These are phyloP conservation scores for Catunica adiposa DNA, from an alignment of 2,329 filamentous ascomycete genomes.

Conservation along the genomic window DNA sequence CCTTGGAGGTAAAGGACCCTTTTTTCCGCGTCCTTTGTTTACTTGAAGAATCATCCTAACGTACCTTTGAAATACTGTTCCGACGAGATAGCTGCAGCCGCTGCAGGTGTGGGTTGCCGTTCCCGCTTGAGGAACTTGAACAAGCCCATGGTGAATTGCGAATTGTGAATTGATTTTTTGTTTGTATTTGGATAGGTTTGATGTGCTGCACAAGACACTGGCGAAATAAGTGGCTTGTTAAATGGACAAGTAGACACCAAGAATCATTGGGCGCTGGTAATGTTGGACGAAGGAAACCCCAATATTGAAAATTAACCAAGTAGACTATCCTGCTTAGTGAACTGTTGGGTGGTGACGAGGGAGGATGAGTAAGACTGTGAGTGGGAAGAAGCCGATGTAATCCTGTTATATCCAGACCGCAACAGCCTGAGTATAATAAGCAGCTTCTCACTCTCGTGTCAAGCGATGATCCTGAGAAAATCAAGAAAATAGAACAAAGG, in stretches of 20 bases:
- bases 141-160: constrained; percentile 10
- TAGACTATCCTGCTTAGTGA: too few species aligned
- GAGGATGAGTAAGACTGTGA: too few species aligned
- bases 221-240: not conserved
- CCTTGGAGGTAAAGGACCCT: not conserved
- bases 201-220: not conserved
- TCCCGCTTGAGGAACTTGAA: constrained; percentile 14
- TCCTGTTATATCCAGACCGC: not conserved
- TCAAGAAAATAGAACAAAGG: not conserved
- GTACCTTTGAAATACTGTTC: constrained; percentile 14
- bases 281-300: too few species aligned
- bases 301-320: not conserved
- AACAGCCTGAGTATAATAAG: not conserved
- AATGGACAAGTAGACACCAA: not conserved
- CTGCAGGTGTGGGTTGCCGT: constrained; percentile 8
- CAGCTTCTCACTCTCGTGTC: not conserved
- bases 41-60: not conserved
- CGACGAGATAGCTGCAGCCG: constrained; percentile 13
- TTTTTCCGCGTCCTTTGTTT: not conserved
- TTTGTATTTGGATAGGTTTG: too few species aligned
- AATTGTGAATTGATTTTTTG: too few species aligned
- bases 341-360: too few species aligned
- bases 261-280: not conserved
- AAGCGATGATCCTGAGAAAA: too few species aligned
- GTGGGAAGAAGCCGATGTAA: not conserved